phyloP scores from a whole-genome alignment of 805 yeast species.

The Wickerhamiella sergipiensis region DNA sequence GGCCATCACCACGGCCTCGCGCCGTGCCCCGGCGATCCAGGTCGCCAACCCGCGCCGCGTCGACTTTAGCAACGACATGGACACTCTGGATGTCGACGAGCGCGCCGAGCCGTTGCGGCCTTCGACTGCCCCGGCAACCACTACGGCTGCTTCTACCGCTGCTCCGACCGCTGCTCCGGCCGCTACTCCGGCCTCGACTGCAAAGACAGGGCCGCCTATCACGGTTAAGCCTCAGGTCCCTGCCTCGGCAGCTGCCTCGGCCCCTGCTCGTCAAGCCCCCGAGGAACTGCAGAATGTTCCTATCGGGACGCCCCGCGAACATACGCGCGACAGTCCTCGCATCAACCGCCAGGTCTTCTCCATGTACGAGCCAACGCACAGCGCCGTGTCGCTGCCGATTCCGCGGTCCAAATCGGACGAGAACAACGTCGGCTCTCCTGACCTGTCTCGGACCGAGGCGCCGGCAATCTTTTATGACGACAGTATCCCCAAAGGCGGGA shows the following conservation, averaged over 20 bases:
- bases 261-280: neutral
- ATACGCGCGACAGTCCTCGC: neutral
- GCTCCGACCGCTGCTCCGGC: neutral
- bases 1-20: neutral
- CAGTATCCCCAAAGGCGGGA: neutral
- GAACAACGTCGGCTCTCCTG: neutral
- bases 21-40: neutral
- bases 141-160: neutral
- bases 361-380: neutral
- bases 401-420: neutral
- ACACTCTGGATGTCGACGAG: neutral
- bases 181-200: no score
- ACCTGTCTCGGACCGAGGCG: neutral
- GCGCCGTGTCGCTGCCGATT: neutral
- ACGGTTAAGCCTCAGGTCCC: no score
- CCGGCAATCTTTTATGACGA: neutral
- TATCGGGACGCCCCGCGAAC: neutral
- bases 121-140: neutral
- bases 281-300: neutral
- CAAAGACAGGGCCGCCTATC: no score
- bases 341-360: neutral
- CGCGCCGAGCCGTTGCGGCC: neutral
- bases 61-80: neutral
- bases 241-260: no score
- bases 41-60: neutral